These are phyloP conservation scores for Anthoceros angustus DNA, from an alignment of 225 moss, liverwort and hornwort genomes.

Conservation along the genomic window DNA sequence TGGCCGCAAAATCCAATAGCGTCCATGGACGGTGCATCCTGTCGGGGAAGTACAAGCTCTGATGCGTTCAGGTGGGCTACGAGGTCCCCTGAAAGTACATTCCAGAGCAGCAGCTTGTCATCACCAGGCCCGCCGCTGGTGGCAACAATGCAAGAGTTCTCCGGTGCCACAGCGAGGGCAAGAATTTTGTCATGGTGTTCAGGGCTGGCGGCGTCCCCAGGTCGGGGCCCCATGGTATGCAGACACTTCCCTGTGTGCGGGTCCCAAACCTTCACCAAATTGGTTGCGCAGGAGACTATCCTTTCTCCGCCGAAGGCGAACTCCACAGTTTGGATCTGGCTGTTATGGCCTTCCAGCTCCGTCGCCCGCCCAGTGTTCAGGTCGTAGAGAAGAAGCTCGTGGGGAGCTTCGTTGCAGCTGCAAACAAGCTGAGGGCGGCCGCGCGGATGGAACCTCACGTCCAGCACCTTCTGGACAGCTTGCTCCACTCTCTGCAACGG, in stretches of 20 bases:
- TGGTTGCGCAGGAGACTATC: slow-evolving; percentile 70
- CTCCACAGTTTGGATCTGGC: slow-evolving; percentile 89
- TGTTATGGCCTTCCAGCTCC: slow-evolving; percentile 66
- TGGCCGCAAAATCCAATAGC: slow-evolving; percentile 67
- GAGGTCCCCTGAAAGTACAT: slow-evolving; percentile 64
- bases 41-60: slow-evolving; percentile 24
- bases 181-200: slow-evolving; percentile 82
- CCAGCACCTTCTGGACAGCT: slow-evolving; percentile 86
- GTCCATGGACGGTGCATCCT: slow-evolving; percentile 57
- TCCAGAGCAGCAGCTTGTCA: slow-evolving; percentile 70
- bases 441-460: slow-evolving; percentile 74
- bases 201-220: slow-evolving; percentile 36
- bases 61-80: slow-evolving; percentile 47
- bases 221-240: slow-evolving; percentile 55
- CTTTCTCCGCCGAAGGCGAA: slow-evolving; percentile 63
- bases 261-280: slow-evolving; percentile 83
- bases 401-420: slow-evolving; percentile 91
- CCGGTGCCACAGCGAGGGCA: slow-evolving; percentile 57
- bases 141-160: slow-evolving; percentile 48
- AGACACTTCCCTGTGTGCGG: slow-evolving; percentile 50
- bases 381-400: slow-evolving; percentile 64
- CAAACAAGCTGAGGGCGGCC: slow-evolving; percentile 63
- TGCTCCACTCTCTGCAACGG: slow-evolving; percentile 68
- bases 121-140: slow-evolving; percentile 87
- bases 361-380: slow-evolving; percentile 56